phyloP scores from a whole-genome alignment of 1,284 basidiomycete species.

The Xerocomus minutiporus region DNA sequence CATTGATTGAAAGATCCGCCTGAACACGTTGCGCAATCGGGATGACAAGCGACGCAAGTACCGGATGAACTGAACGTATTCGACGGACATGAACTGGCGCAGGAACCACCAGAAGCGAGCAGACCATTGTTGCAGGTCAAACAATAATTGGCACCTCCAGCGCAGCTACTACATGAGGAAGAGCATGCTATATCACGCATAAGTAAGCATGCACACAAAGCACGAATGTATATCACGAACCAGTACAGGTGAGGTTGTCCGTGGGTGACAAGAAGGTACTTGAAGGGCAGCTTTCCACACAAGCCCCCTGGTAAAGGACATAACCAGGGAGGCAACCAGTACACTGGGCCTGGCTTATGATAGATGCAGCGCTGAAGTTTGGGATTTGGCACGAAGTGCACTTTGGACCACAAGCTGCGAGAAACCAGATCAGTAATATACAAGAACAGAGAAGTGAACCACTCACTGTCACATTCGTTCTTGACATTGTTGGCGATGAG shows the following conservation, averaged over 20 bases:
- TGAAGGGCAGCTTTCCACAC: constrained; percentile 62
- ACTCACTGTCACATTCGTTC: constrained; percentile 72
- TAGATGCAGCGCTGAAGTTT: constrained; percentile 64
- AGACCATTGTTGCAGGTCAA: constrained; percentile 61
- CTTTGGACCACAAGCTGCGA: constrained; percentile 66
- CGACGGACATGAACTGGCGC: constrained; percentile 67
- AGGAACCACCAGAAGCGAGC: constrained; percentile 65
- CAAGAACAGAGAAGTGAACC: constrained; percentile 1
- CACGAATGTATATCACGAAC: constrained; percentile 36
- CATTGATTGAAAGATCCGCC: constrained; percentile 73
- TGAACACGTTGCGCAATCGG: constrained; percentile 75
- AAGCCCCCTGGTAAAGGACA: constrained; percentile 64
- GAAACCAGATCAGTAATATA: not conserved
- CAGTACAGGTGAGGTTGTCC: constrained; percentile 65
- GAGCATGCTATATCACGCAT: constrained; percentile 54
- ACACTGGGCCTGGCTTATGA: constrained; percentile 62
- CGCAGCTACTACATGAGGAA: constrained; percentile 67
- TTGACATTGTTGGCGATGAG: constrained; percentile 79
- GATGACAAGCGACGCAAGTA: constrained; percentile 68
- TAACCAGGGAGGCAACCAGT: constrained; percentile 72
- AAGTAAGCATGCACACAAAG: constrained; percentile 15
- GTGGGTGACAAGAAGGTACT: constrained; percentile 67
- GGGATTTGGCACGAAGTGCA: constrained; percentile 73
- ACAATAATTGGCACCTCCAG: constrained; percentile 63
- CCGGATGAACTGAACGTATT: constrained; percentile 62